Percentiles rank a stretch among this genome's conserved stretches.
Conservation (phyloP, 139 green algal species). For the Chlamydomonas asymmetrica region DNA sequence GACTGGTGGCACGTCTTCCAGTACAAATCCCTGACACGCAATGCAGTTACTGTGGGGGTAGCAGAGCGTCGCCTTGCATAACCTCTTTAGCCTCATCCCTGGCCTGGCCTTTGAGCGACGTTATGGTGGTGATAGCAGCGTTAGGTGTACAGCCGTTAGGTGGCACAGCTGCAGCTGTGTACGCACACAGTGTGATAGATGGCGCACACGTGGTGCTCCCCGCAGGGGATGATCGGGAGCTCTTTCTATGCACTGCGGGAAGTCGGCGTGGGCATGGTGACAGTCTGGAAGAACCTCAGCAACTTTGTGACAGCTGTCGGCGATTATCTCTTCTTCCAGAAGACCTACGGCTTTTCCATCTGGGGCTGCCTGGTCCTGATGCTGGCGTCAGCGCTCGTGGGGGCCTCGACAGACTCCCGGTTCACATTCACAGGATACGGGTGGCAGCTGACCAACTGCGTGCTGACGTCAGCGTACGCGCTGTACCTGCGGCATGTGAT, state of each 20-base stretch:
- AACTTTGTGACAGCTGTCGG: slow-evolving; percentile 87
- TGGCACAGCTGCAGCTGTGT: too few relatives aligned
- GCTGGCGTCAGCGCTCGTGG: slow-evolving; percentile 76
- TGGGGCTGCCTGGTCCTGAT: slow-evolving; percentile 83
- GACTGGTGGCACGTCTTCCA: too few relatives aligned
- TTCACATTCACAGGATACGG: slow-evolving; percentile 67
- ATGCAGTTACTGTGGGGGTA: too few relatives aligned
- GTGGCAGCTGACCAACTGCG: slow-evolving; percentile 85
- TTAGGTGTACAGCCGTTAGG: too few relatives aligned
- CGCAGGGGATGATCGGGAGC: slow-evolving; percentile 85
- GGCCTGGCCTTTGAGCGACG: too few relatives aligned
- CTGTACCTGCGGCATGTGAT: slow-evolving; percentile 86
- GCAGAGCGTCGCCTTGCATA: too few relatives aligned
- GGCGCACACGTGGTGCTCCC: too few relatives aligned
- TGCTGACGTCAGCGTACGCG: slow-evolving; percentile 81
- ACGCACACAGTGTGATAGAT: too few relatives aligned
- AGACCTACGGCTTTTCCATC: slow-evolving; percentile 50
- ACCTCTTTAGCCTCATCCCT: too few relatives aligned
- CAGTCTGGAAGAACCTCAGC: slow-evolving; percentile 90
- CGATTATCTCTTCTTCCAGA: slow-evolving; percentile 78
- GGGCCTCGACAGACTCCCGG: slow-evolving; percentile 78
- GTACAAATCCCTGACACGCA: too few relatives aligned
- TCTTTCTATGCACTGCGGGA: slow-evolving; percentile 79
- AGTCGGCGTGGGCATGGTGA: slow-evolving; percentile 65
- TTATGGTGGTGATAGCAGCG: too few relatives aligned